phyloP scores from a whole-genome alignment of 768 basidiomycete species.

The Xanthoconium purpureum region DNA sequence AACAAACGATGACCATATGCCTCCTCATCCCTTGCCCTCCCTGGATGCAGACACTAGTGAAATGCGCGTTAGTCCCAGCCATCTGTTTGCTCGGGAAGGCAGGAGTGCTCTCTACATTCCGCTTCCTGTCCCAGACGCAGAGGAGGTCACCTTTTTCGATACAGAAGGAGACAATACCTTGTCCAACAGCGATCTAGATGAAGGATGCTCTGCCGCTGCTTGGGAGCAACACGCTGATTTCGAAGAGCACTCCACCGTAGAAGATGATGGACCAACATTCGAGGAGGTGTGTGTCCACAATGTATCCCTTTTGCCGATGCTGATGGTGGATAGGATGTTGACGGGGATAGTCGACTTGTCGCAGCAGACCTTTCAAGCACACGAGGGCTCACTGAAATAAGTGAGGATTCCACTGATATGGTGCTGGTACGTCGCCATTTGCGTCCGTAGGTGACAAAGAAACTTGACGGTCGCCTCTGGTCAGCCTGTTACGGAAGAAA shows the following conservation, averaged over 20 bases:
- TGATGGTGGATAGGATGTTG: constrained; percentile 1
- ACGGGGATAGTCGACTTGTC: background rate
- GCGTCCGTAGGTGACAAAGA: background rate
- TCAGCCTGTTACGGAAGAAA: background rate
- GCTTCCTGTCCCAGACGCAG: constrained; percentile 14
- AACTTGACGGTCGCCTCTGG: background rate
- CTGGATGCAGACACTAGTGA: background rate
- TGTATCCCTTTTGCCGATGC: background rate
- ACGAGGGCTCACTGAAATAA: background rate
- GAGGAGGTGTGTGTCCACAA: constrained; percentile 1
- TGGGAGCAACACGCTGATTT: background rate
- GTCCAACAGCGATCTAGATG: background rate
- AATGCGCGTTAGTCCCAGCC: background rate
- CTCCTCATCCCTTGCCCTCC: background rate
- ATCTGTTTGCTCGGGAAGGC: background rate
- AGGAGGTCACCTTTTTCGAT: constrained; percentile 19
- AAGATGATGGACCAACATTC: background rate
- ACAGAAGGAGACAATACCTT: background rate
- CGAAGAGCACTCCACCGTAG: background rate
- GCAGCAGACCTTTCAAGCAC: background rate
- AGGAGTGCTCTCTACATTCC: constrained; percentile 3
- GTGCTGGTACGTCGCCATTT: constrained; percentile 9
- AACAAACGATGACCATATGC: background rate
- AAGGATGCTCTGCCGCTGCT: background rate
- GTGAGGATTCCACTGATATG: background rate